Conservation (phyloP, 345 rosid species). For the Citrus trifoliata region DNA sequence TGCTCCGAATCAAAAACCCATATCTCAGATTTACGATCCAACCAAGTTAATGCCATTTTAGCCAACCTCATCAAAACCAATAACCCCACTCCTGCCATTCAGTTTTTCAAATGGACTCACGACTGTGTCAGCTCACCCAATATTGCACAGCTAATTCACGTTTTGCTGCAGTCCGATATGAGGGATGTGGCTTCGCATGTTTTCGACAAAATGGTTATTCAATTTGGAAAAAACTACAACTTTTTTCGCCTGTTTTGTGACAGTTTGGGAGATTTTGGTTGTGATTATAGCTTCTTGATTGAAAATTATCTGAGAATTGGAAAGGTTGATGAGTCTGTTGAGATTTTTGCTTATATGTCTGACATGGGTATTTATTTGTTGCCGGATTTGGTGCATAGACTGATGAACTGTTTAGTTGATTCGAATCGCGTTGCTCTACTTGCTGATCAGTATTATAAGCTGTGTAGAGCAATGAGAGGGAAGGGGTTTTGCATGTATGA, state of each 20-base stretch:
- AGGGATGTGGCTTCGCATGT: constrained; percentile 31
- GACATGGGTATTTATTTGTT: constrained; percentile 15
- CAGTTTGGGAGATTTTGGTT: constrained; percentile 5
- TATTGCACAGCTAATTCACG: constrained; percentile 19
- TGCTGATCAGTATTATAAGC: constrained; percentile 24
- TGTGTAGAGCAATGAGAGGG: constrained; percentile 20
- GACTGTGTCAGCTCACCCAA: constrained; percentile 6
- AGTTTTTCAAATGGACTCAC: constrained; percentile 5
- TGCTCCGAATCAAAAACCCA: constrained; percentile 3
- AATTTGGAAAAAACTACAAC: constrained; percentile 18
- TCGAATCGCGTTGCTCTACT: constrained; percentile 22
- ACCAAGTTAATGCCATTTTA: constrained; percentile 19
- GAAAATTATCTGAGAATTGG: constrained; percentile 33
- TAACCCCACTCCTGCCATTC: constrained; percentile 15
- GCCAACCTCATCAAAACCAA: constrained; percentile 17
- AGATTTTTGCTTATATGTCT: constrained; percentile 23
- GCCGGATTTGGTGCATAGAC: constrained; percentile 15
- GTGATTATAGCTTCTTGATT: constrained; percentile 32
- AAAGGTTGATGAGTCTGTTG: constrained; percentile 26
- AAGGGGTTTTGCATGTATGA: constrained; percentile 22
- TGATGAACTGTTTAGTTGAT: constrained; percentile 34
- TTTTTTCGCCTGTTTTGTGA: constrained; percentile 14
- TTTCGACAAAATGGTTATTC: constrained; percentile 35
- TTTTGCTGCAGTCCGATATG: constrained; percentile 32
- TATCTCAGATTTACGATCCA: constrained; percentile 9